phyloP scores from a whole-genome alignment of 2,329 filamentous ascomycete genomes.

The Xylaria sp. region DNA sequence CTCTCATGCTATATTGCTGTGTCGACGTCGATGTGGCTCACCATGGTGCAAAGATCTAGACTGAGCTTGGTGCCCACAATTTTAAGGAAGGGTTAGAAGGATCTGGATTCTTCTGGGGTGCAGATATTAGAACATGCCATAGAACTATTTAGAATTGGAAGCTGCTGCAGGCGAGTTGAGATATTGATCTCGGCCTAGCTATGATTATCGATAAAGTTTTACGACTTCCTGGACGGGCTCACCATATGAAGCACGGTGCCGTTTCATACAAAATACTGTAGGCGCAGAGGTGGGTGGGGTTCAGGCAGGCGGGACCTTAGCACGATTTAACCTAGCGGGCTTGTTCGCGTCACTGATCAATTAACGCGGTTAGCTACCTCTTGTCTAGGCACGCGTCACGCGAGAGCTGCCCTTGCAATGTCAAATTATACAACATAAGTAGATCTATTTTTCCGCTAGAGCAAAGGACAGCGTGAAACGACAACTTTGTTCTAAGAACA shows the following conservation, averaged over 20 bases:
- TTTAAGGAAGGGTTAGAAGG: background rate
- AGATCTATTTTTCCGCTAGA: constrained; percentile 5
- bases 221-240: background rate
- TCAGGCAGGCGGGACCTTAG: too few species aligned
- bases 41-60: background rate
- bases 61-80: background rate
- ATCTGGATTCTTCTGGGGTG: too few species aligned
- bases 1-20: constrained; percentile 31
- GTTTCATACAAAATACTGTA: background rate
- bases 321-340: too few species aligned
- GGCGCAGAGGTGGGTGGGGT: background rate
- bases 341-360: constrained; percentile 42
- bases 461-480: background rate
- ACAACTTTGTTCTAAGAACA: background rate
- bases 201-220: background rate
- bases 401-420: constrained; percentile 11
- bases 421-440: constrained; percentile 3
- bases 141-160: background rate
- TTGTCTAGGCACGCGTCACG: constrained; percentile 30
- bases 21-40: constrained; percentile 10
- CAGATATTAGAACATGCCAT: too few species aligned
- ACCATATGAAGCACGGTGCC: background rate
- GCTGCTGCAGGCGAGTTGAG: background rate
- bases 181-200: background rate
- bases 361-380: constrained; percentile 42